Percentiles rank a stretch among this genome's conserved stretches.
Conservation (phyloP, 2,329 filamentous ascomycete genomes). For the Ceratocystis cubensis region DNA sequence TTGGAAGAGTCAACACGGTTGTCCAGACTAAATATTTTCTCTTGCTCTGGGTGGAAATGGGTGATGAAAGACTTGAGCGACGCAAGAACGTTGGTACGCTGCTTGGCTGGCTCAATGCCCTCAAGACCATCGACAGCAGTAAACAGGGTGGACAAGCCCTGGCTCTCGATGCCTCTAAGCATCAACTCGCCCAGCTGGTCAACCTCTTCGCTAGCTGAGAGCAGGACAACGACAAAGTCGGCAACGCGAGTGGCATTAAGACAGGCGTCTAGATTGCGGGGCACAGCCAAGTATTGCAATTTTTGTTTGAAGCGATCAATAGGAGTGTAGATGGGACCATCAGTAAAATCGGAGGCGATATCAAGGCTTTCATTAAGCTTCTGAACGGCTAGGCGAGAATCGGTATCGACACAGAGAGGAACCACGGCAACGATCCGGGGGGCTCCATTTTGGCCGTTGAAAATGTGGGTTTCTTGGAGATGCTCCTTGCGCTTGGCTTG, state of each 20-base stretch:
- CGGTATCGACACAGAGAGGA: constrained; percentile 63
- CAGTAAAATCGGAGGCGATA: constrained; percentile 51
- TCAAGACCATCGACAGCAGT: constrained; percentile 72
- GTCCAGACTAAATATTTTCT: constrained; percentile 82
- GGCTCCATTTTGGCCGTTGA: constrained; percentile 74
- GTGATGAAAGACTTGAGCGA: constrained; percentile 87
- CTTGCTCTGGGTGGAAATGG: constrained; percentile 85
- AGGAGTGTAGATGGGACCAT: constrained; percentile 47
- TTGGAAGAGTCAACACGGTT: constrained; percentile 84
- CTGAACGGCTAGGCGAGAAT: constrained; percentile 53
- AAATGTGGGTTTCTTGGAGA: constrained; percentile 64
- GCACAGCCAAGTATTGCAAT: constrained; percentile 67
- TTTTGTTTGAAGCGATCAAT: constrained; percentile 93
- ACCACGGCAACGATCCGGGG: constrained; percentile 81
- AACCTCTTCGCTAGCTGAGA: constrained; percentile 73
- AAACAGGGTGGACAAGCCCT: constrained; percentile 87
- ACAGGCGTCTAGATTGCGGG: constrained; percentile 60
- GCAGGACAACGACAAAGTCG: constrained; percentile 78
- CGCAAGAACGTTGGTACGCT: constrained; percentile 58
- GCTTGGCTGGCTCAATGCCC: constrained; percentile 65
- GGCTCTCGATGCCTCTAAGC: constrained; percentile 75
- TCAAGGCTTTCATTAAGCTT: constrained; percentile 69
- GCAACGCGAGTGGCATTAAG: constrained; percentile 78
- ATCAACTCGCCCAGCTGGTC: constrained; percentile 76
- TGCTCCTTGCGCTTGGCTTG: constrained; percentile 73